These are phyloP conservation scores for Hura crepitans DNA, from an alignment of 441 rosid species.

Conservation along the genomic window DNA sequence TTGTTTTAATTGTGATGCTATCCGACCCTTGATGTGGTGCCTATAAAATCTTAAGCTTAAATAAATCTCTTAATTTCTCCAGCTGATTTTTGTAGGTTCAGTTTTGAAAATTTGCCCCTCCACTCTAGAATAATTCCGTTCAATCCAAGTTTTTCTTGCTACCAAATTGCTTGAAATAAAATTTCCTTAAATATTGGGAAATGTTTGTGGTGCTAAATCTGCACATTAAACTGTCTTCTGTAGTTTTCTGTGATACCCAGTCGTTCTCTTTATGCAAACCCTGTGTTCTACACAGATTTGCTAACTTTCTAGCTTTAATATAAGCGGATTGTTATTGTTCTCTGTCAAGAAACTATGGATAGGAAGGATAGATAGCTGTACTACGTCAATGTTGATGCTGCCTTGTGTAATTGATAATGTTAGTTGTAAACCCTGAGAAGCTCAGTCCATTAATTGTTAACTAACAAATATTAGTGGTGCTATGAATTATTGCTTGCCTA, in stretches of 20 bases:
- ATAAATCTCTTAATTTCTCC: neutral
- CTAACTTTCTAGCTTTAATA: neutral
- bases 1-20: neutral
- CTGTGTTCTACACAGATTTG: neutral
- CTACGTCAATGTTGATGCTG: neutral
- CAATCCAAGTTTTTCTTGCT: neutral
- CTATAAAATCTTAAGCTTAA: too few relatives aligned
- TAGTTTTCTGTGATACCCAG: neutral
- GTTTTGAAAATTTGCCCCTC: neutral
- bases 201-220: neutral
- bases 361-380: neutral
- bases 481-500: neutral
- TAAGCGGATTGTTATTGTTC: neutral
- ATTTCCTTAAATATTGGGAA: neutral
- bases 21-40: neutral
- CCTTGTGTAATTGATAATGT: neutral
- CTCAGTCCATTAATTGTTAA: neutral
- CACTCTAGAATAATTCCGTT: neutral
- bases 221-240: neutral
- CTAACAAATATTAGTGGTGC: neutral
- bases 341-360: neutral
- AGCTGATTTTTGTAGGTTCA: neutral
- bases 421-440: neutral
- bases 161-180: neutral
- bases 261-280: neutral